Evolutionary conservation across 345 rosid genomes (phyloP), one percentile per base, ranked within the genome.

Genomic region (Nasturtium officinale): DNA sequence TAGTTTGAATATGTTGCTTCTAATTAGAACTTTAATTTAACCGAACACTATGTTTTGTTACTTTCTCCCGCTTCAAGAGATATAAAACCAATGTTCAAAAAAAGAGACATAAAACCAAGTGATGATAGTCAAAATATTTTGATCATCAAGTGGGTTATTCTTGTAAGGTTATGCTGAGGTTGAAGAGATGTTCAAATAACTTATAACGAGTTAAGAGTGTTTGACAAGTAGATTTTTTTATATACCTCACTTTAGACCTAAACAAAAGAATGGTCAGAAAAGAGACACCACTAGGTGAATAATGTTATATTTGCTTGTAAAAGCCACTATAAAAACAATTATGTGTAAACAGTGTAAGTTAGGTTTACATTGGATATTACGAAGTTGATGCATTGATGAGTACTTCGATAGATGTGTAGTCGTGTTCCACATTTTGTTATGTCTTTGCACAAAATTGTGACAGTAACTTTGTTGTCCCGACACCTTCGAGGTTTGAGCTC

Each of bases 401-500:
- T 59, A 48, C 28, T 35, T 17, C 7, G 59, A 20, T 37, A 37
- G 7, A 37, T 50, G 61, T 2, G 18, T 48, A 71, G 58, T 58
- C 23, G 67, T 35, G 60, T 50, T 61, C 21, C 28, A 61, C 51
- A 12, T 4, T 11, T 37, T 67, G 42, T 47, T 50, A 40, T 57
- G 25, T 53, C 28, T 51, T 21, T 15, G 11, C 47, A 4, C 38
- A 59, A 32, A 33, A 9, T 47, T 25, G 7, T 25, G 47, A 20
- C 6, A 18, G 32, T 46, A 28, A 42, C 61, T 17, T 38, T 25
- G 16, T 6, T 5, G 21, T 69, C 23, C 4, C 26, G 55, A 29
- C 40, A 46, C 30, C 45, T 48, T 17, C 20, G 9, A 65, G 10
- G 6, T 52, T 66, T 23, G 11, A 25, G 20, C 5, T 32, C 8